Conservation (phyloP, 2,329 filamentous ascomycete species). For the Fusarium paranaense region DNA sequence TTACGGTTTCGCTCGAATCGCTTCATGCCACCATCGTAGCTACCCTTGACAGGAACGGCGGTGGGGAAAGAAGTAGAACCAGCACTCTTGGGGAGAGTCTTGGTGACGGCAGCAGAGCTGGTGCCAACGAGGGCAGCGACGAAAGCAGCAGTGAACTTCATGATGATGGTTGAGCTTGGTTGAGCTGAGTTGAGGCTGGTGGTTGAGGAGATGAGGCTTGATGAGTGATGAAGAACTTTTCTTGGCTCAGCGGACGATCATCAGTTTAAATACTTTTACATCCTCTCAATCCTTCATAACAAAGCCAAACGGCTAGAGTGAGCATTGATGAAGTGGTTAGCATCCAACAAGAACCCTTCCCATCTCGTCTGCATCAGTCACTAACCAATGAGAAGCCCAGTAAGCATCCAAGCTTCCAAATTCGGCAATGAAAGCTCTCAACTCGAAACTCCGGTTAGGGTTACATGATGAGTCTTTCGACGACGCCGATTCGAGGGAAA, state of each 20-base stretch:
- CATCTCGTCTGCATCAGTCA: neutral
- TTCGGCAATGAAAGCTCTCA: constrained; percentile 7
- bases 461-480: constrained; percentile 20
- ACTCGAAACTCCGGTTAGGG: constrained; percentile 33
- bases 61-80: constrained; percentile 32
- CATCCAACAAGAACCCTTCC: neutral
- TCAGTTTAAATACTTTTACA: constrained; percentile 21
- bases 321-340: neutral
- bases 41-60: constrained; percentile 36
- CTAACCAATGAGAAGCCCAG: constrained; percentile 17
- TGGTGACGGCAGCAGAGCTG: constrained; percentile 34
- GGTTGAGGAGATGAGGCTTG: neutral
- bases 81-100: constrained; percentile 35
- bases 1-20: constrained; percentile 34
- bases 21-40: constrained; percentile 37
- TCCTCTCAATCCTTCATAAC: neutral
- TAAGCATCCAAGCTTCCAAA: constrained; percentile 11
- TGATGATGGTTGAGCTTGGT: neutral
- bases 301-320: neutral
- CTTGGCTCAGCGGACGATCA: constrained; percentile 10
- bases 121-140: constrained; percentile 32
- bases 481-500: constrained; percentile 31
- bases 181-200: neutral
- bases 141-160: constrained; percentile 34
- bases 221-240: neutral